Base-by-base conservation (phyloP, 176 grass and related monocot genomes). In the Raddia guianensis region DNA sequence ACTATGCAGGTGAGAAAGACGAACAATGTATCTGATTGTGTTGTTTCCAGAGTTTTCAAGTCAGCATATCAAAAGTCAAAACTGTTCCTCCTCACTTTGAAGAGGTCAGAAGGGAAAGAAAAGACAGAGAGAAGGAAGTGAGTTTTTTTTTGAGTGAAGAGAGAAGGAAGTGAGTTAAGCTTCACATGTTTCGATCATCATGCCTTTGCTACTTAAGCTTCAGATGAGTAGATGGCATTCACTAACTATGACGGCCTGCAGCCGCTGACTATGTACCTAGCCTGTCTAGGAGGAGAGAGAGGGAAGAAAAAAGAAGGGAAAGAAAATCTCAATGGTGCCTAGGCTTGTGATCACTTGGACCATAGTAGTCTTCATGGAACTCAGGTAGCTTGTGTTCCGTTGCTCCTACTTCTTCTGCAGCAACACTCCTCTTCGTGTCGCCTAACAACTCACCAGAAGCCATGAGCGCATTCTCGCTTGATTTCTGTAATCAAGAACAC, bases 281-380 rank as follows among this genome's bases (percentile, higher is more conserved):
- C 21, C 79, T 75, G 58, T 64, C 75, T 45, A 75, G 42, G 6
- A 83, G 79, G 27, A 51, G 32, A 2, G 53, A 82, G 19, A 69
- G 71, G 8, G 32, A 18, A 55, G 56, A n/a, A 14, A 50, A 57
- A 64, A 88, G 8, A 55, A 32, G 18, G 44, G 42, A 72, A 59
- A 42, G 72, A 59, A 40, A 12, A 7, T 21, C 21, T 90, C 84
- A 95, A 48, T 92, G 93, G 47, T 95, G 93, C 12, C 80, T 95
- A 0, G 93, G 86, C 20, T 82, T 82, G 49, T 95, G 89, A 19
- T 92, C 92, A 37, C 84, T 89, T 14, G 89, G 89, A 11, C 89
- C 92, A 46, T 89, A 92, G 82, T 94, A 94, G 73, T 92, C 92
- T 57, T 92, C 92, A 3, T 94, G 89, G 61, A 95, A 85, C 62